These are phyloP conservation scores for Rhynchosporium graminicola DNA, from an alignment of 2,329 filamentous ascomycete genomes.

Conservation along the genomic window DNA sequence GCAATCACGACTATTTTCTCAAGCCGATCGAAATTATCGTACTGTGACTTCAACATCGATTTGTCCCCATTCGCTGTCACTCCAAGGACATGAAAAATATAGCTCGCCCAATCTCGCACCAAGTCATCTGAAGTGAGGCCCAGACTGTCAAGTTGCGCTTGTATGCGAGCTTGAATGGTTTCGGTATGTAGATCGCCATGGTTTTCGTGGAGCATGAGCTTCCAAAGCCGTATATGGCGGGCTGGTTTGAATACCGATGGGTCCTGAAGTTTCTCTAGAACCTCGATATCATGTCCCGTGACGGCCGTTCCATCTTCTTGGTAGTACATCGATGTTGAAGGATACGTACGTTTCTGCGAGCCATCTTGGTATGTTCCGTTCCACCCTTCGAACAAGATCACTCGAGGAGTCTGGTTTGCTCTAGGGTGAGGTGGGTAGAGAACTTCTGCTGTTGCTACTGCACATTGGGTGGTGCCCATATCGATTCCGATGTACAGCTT, in stretches of 20 bases:
- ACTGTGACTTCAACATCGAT: conserved; percentile 5
- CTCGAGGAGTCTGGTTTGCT: too few relatives aligned
- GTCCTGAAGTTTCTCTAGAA: neutral
- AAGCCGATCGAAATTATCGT: conserved; percentile 11
- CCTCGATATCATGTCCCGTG: conserved; percentile 9
- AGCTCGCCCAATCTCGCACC: conserved; percentile 13
- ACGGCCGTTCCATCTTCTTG: conserved; percentile 6
- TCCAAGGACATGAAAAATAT: neutral
- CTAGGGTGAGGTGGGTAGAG: too few relatives aligned
- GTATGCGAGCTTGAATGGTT: conserved; percentile 11
- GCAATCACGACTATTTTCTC: conserved; percentile 23
- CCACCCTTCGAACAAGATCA: conserved; percentile 1
- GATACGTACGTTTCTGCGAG: neutral
- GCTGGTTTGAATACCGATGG: conserved; percentile 1
- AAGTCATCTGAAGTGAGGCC: conserved; percentile 13
- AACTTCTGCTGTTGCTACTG: too few relatives aligned
- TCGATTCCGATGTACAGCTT: too few relatives aligned
- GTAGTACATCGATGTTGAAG: conserved; percentile 13
- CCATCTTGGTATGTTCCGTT: conserved; percentile 1
- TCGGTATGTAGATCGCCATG: conserved; percentile 4
- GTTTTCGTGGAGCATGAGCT: conserved; percentile 19
- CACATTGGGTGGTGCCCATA: too few relatives aligned
- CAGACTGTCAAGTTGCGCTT: conserved; percentile 7
- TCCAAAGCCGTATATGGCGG: conserved; percentile 13
- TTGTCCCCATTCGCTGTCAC: conserved; percentile 1